Evolutionary conservation across 768 basidiomycete species (phyloP).

Genomic region (Sarcodon aspratus): DNA sequence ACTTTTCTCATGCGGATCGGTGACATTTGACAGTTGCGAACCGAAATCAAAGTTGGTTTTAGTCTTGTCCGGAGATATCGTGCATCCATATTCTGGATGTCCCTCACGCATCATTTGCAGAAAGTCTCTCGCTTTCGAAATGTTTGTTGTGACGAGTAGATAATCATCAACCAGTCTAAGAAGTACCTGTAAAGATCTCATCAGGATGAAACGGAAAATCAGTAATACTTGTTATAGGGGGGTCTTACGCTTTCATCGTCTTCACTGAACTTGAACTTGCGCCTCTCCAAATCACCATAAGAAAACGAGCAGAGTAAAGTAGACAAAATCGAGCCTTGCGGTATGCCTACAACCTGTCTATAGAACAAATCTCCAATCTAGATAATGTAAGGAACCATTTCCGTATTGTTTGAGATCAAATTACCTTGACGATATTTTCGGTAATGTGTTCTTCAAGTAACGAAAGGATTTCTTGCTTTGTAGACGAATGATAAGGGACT

Average conservation of each 20-base stretch:
- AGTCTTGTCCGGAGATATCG: conserved; percentile 82
- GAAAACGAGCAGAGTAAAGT: conserved; percentile 89
- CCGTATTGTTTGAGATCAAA: background rate
- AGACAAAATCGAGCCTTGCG: conserved; percentile 96
- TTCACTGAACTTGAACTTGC: conserved; percentile 37
- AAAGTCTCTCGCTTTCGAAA: conserved; percentile 51
- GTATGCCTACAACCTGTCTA: conserved; percentile 88
- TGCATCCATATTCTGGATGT: conserved; percentile 92
- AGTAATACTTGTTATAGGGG: too few species aligned
- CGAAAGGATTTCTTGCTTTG: conserved; percentile 46
- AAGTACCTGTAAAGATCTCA: conserved; percentile 41
- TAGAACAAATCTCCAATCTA: conserved; percentile 78
- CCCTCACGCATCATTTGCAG: conserved; percentile 66
- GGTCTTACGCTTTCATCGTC: conserved; percentile 52
- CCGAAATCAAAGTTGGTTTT: conserved; percentile 74
- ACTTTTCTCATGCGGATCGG: conserved; percentile 33
- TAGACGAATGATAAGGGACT: conserved; percentile 23
- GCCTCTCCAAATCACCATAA: conserved; percentile 82
- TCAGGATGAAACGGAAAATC: background rate
- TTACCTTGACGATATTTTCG: conserved; percentile 85
- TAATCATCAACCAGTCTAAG: conserved; percentile 94
- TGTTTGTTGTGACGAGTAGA: conserved; percentile 69
- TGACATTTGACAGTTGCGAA: conserved; percentile 39
- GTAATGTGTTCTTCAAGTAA: conserved; percentile 85
- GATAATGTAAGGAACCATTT: background rate